phyloP scores from a whole-genome alignment of 2,329 filamentous ascomycete species.

The Ascochyta lentis region DNA sequence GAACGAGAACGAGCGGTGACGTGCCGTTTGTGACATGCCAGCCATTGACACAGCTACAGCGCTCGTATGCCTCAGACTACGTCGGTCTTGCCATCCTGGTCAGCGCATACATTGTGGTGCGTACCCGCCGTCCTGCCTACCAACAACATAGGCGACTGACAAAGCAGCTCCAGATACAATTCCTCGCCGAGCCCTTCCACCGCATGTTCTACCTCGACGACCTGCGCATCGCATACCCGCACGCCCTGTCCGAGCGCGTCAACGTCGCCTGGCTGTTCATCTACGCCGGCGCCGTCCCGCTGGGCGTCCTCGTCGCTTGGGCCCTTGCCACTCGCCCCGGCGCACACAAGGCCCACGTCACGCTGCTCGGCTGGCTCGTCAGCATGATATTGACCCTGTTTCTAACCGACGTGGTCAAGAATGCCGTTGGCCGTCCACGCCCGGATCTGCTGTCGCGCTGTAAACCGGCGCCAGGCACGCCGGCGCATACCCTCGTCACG shows the following conservation, averaged over 20 bases:
- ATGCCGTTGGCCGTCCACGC: slow-evolving; percentile 80
- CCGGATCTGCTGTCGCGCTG: slow-evolving; percentile 91
- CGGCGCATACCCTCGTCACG: slow-evolving; percentile 62
- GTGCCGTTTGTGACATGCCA: not conserved
- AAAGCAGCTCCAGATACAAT: slow-evolving; percentile 60
- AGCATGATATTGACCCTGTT: slow-evolving; percentile 76
- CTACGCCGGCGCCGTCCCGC: slow-evolving; percentile 77
- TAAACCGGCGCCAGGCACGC: slow-evolving; percentile 68
- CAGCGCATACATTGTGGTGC: slow-evolving; percentile 68
- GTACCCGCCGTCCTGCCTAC: slow-evolving; percentile 16
- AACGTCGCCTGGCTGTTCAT: slow-evolving; percentile 78
- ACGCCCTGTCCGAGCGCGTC: slow-evolving; percentile 84
- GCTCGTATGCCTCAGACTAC: slow-evolving; percentile 89
- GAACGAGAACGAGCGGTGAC: slow-evolving; percentile 4
- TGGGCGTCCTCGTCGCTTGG: slow-evolving; percentile 70
- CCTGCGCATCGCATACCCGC: slow-evolving; percentile 81
- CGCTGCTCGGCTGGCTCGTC: slow-evolving; percentile 80
- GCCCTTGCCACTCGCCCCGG: slow-evolving; percentile 68
- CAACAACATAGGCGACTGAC: slow-evolving; percentile 5
- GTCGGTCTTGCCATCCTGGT: slow-evolving; percentile 77
- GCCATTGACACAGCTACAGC: slow-evolving; percentile 53
- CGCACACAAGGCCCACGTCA: slow-evolving; percentile 82
- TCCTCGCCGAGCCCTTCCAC: slow-evolving; percentile 84
- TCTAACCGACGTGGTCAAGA: slow-evolving; percentile 88
- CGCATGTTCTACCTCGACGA: slow-evolving; percentile 93